Evolutionary conservation across 1,284 basidiomycete genomes (phyloP), one percentile per base, ranked within the genome.

Genomic region (Ustilago vetiveriae): DNA sequence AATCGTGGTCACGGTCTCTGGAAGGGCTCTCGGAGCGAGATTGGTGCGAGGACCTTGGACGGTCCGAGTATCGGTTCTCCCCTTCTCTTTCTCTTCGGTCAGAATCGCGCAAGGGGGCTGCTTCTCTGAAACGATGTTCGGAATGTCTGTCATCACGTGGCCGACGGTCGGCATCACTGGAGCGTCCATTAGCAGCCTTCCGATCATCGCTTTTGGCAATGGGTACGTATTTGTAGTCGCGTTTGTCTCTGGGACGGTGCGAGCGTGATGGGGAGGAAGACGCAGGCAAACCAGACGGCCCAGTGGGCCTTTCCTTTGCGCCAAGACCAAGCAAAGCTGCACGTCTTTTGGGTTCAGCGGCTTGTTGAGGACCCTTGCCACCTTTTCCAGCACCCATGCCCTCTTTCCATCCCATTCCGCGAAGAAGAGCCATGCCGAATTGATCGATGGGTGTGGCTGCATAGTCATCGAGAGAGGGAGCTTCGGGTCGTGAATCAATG

Each of bases 391-490:
- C 90, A 0, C 90, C 88, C 21, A 86, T 87, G 0, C 91, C 91
- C 46, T 92, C 90, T 57, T 90, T 90, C 92, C 94, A 97, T 4
- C 94, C 95, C 95, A 98, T 98, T 0, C 95, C 95, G 38, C 94
- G 88, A 6, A 97, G 85, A 77, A 98, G 87, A 6, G 95, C 95
- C 6, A 91, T 89, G 10, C 96, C 95, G 73, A 98, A 98, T 52
- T 92, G 90, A 8, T 90, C 89, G 19, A 99, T 89, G 0, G 95
- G 95, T 0, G 97, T 88, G 3, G 92, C 90, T 26, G 88, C 88
- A 80, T 98, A 98, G 83, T 95, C 95, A 0, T 91, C 89, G 10
- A 92, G 83, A 0, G 90, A 88, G 0, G 92, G 80, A 17, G 76
- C 76, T 17, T 81, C 79, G 1, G 80, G 80, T 14, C 78, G 48